Base-by-base conservation (phyloP, 305 asterid genomes). In the Petunia hybrid region DNA sequence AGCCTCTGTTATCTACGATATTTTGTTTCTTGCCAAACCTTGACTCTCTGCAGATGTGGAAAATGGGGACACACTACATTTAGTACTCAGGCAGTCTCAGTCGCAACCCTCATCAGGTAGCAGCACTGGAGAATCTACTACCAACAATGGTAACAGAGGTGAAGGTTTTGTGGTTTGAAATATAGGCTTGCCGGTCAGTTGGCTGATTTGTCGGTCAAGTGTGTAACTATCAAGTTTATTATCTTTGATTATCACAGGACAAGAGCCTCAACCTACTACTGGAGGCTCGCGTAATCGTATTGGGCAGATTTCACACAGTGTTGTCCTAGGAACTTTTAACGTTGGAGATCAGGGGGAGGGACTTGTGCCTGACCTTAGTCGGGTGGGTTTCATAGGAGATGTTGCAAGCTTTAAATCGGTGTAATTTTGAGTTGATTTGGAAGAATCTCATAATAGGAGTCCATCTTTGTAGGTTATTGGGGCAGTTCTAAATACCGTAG, bases 291-390 rank as follows among this genome's bases (percentile, higher is more conserved):
- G 85, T 61, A 81, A 57, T 83, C 99, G 92, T 55, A 79, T 93
- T 67, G 97, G 98, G 63, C 95, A 92, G 78, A 82, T 93, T 80
- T 89, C 97, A 67, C 99, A 92, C 57, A 91, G 97, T 86, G 89
- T 95, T 43, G 94, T 93, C 46, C 66, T 95, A 56, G 99, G 99
- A 35, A 88, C 93, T 40, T 82, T 95, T 83, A 92, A 91, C 88
- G 89, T 89, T 84, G 99, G 95, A 65, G 99, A 93, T 60, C 92
- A 85, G 82, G 93, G 93, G 76, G 98, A 93, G 81, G 91, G 90
- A 78, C 84, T 74, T 55, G 86, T 85, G 43, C 92, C 97, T 67
- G 98, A 95, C 85, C 35, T 95, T 55, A 89, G 87, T 77, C 97
- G 91, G 92, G 99, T 95, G 77, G 45, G 92, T 88, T 62, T 69